Evolutionary conservation across 345 rosid species (phyloP).

Genomic region (Melastoma malabathricum): DNA sequence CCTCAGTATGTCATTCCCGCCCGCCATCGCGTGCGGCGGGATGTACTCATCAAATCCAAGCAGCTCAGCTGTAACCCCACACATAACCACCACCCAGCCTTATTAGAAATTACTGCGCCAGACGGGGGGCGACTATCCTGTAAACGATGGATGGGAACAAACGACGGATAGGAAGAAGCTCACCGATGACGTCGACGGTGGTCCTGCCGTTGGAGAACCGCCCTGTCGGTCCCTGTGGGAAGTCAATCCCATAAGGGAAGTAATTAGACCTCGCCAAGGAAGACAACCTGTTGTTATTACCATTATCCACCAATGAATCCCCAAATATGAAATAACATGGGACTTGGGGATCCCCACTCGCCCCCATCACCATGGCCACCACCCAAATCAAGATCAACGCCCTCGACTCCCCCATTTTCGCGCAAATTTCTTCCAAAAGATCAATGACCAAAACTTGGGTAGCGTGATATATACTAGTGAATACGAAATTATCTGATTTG

Average conservation of each 20-base stretch:
- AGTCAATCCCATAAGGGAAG: conserved; percentile 33
- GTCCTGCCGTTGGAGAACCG: conserved; percentile 31
- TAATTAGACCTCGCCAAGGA: conserved; percentile 28
- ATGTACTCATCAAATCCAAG: conserved; percentile 50
- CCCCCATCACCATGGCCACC: background rate
- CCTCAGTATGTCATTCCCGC: conserved; percentile 35
- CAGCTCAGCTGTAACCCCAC: conserved; percentile 37
- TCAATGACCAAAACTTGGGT: too few species aligned
- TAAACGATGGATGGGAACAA: too few species aligned
- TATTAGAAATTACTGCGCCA: too few species aligned
- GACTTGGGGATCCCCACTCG: conserved; percentile 18
- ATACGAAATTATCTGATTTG: too few species aligned
- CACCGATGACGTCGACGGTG: conserved; percentile 23
- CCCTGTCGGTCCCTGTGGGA: conserved; percentile 25
- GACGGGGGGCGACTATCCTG: too few species aligned
- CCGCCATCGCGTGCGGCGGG: conserved; percentile 39
- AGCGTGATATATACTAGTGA: too few species aligned
- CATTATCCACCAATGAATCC: conserved; percentile 34
- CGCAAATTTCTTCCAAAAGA: too few species aligned
- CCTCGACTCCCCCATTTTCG: too few species aligned
- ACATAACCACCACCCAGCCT: background rate
- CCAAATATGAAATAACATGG: conserved; percentile 31
- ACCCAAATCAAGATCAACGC: background rate
- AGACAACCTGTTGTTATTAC: conserved; percentile 21
- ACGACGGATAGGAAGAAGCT: background rate